These are phyloP conservation scores for Cyanodermella asteris DNA, from an alignment of 2,329 filamentous ascomycete species.

Conservation along the genomic window DNA sequence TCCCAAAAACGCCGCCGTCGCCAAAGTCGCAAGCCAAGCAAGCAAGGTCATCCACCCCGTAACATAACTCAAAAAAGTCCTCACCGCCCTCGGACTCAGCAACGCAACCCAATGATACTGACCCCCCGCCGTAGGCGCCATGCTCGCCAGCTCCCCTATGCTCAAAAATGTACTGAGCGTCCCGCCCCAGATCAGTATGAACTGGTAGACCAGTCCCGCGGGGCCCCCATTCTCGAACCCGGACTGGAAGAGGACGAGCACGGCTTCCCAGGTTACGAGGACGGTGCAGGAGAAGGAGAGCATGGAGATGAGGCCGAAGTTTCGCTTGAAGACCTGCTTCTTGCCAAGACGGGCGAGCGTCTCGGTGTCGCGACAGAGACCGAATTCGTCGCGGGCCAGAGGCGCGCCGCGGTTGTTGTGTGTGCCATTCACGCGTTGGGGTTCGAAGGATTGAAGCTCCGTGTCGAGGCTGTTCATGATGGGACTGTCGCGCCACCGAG, in stretches of 20 bases:
- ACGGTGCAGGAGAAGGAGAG: constrained; percentile 7
- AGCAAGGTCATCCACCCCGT: constrained; percentile 11
- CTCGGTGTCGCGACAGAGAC: constrained; percentile 4
- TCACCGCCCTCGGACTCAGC: constrained; percentile 19
- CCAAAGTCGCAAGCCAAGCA: constrained; percentile 7
- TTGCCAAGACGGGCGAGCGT: constrained; percentile 6
- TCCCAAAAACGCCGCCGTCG: constrained; percentile 5
- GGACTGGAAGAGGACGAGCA: background rate
- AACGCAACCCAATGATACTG: constrained; percentile 27
- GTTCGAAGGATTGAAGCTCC: no score
- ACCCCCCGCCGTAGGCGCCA: constrained; percentile 24
- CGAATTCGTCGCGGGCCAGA: no score
- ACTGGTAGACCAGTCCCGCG: constrained; percentile 28
- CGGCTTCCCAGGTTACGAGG: constrained; percentile 7
- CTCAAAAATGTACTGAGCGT: constrained; percentile 26
- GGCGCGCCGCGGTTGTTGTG: no score
- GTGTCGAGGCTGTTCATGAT: no score
- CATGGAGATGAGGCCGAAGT: constrained; percentile 7
- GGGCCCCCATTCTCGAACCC: constrained; percentile 13
- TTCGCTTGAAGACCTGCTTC: constrained; percentile 6
- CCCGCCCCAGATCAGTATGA: constrained; percentile 28
- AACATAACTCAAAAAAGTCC: constrained; percentile 21
- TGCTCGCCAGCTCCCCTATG: constrained; percentile 24
- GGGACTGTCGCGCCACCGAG: no score
- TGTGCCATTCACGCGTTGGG: no score